Evolutionary conservation across 139 green algal genomes (phyloP).

Genomic region (Asterochloris erici): DNA sequence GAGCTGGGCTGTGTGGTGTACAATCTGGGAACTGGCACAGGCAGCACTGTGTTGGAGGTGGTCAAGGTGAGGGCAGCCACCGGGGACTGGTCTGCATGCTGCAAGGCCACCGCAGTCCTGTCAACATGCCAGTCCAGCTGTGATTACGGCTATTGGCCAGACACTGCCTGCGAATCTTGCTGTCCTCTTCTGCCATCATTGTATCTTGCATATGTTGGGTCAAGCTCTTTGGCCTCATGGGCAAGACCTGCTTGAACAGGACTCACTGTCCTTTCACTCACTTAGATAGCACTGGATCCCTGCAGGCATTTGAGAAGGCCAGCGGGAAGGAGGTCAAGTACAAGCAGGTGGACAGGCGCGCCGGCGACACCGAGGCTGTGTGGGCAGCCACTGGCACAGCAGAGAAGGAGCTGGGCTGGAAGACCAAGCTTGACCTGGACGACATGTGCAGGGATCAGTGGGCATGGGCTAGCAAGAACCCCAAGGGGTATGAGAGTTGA

Average conservation of each 20-base stretch:
- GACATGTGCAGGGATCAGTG: constrained; percentile 97
- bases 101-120: too few relatives aligned
- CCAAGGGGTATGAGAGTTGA: constrained; percentile 74
- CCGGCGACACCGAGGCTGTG: constrained; percentile 82
- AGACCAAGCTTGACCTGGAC: constrained; percentile 74
- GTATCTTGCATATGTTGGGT: too few relatives aligned
- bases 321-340: constrained; percentile 70
- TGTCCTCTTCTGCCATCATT: too few relatives aligned
- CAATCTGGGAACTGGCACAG: constrained; percentile 94
- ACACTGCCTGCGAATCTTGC: too few relatives aligned
- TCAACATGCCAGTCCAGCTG: too few relatives aligned
- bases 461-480: constrained; percentile 87
- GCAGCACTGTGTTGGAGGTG: constrained; percentile 96
- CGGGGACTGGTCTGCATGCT: too few relatives aligned
- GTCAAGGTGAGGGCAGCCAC: constrained; percentile 34
- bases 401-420: constrained; percentile 90
- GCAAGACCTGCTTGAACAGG: too few relatives aligned
- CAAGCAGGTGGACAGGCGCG: constrained; percentile 61
- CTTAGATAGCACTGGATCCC: too few relatives aligned
- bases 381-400: constrained; percentile 85
- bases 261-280: too few relatives aligned
- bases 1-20: constrained; percentile 71
- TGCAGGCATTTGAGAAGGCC: constrained; percentile 86
- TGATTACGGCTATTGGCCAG: too few relatives aligned
- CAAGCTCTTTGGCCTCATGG: too few relatives aligned